phyloP scores from a whole-genome alignment of 768 basidiomycete genomes.

The Leucosporidium scottii region DNA sequence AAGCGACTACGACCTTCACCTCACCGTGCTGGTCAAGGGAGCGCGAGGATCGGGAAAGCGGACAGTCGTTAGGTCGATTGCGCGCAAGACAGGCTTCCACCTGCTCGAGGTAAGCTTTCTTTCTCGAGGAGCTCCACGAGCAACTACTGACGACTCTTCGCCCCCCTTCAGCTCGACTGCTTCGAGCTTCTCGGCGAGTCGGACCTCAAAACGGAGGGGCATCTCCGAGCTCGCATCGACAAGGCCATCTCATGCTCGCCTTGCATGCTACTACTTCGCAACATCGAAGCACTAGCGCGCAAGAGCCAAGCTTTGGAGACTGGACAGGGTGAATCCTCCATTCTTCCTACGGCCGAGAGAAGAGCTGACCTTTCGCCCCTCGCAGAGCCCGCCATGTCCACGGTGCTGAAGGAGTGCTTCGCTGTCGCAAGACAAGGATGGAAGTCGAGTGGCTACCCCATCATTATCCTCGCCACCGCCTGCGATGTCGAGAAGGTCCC shows the following conservation, averaged over 20 bases:
- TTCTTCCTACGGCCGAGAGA: not conserved
- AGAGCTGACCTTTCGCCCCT: not conserved
- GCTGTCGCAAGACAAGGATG: slow-evolving; percentile 53
- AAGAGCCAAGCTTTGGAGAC: slow-evolving; percentile 59
- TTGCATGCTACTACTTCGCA: slow-evolving; percentile 70
- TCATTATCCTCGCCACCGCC: slow-evolving; percentile 67
- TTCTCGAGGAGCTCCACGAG: not conserved
- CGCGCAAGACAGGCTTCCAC: slow-evolving; percentile 60
- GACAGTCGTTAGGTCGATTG: slow-evolving; percentile 49
- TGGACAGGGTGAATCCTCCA: slow-evolving; percentile 53
- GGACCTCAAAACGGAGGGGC: slow-evolving; percentile 64
- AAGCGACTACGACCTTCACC: slow-evolving; percentile 55
- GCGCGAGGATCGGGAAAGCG: slow-evolving; percentile 74
- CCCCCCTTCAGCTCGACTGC: slow-evolving; percentile 63
- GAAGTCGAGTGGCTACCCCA: slow-evolving; percentile 60
- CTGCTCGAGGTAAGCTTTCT: slow-evolving; percentile 58
- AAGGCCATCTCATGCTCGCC: slow-evolving; percentile 72
- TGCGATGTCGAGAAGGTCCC: slow-evolving; percentile 61
- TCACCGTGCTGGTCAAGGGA: slow-evolving; percentile 72
- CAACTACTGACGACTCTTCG: not conserved
- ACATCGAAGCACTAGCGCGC: slow-evolving; percentile 70
- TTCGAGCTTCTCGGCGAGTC: slow-evolving; percentile 74
- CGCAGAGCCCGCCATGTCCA: slow-evolving; percentile 55
- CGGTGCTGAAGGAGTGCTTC: slow-evolving; percentile 59
- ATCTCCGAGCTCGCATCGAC: slow-evolving; percentile 64